Evolutionary conservation across 345 rosid genomes (phyloP).

Genomic region (Rubroshorea leprosula): DNA sequence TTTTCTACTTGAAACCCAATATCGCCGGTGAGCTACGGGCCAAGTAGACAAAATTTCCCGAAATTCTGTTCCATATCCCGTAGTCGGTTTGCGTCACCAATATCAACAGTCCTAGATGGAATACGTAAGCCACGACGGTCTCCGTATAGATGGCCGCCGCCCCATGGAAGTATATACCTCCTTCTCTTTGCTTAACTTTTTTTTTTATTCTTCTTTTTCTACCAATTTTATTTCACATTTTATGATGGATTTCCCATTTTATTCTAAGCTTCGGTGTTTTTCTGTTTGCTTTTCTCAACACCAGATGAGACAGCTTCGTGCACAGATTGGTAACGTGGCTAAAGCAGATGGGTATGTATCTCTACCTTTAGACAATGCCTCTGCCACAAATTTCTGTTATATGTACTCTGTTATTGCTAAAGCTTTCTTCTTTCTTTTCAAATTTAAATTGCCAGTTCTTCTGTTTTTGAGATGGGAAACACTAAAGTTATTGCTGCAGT

Average conservation of each 20-base stretch:
- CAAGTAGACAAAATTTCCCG: background rate
- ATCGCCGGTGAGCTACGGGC: background rate
- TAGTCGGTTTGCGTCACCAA: background rate
- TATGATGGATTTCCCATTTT: background rate
- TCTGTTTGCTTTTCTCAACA: constrained; percentile 12
- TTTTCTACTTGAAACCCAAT: too few species aligned
- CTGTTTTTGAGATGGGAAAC: constrained; percentile 93
- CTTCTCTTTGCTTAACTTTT: constrained; percentile 2
- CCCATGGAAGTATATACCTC: constrained; percentile 51
- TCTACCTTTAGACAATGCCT: background rate
- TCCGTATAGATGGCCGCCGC: constrained; percentile 78
- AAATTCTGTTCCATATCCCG: too few species aligned
- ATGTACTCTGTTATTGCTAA: background rate
- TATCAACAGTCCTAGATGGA: constrained; percentile 36
- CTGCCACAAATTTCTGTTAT: background rate
- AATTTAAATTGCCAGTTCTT: constrained; percentile 43
- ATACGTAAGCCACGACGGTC: constrained; percentile 85
- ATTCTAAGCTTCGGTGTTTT: background rate
- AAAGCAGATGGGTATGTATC: constrained; percentile 71
- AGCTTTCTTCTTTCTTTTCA: background rate
- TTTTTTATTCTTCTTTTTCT: background rate
- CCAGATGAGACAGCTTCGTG: constrained; percentile 90
- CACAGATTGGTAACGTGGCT: constrained; percentile 68
- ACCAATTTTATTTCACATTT: background rate
- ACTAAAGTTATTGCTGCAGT: constrained; percentile 95